These are phyloP conservation scores for Casaregolazyma suthepensis DNA, from an alignment of 1,139 yeast species.

Conservation along the genomic window DNA sequence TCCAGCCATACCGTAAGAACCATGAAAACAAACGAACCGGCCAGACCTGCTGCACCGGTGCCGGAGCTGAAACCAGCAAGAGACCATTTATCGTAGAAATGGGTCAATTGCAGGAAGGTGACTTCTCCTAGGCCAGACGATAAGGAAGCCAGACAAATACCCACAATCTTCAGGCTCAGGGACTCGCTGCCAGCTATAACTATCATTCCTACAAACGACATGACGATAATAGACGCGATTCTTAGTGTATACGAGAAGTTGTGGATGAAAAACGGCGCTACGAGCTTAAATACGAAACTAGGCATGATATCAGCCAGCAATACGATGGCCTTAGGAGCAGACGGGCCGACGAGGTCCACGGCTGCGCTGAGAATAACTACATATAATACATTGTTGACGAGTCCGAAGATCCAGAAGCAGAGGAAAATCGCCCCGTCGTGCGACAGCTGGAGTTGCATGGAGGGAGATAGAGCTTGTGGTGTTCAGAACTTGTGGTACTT, in stretches of 20 bases:
- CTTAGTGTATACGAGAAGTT: conserved; percentile 52
- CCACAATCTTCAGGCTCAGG: conserved; percentile 45
- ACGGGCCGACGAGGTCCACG: conserved; percentile 77
- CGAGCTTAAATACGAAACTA: conserved; percentile 60
- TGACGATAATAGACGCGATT: conserved; percentile 46
- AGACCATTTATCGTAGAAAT: conserved; percentile 46
- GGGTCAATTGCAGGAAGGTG: conserved; percentile 81
- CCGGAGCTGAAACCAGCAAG: conserved; percentile 89
- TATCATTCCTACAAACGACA: conserved; percentile 75
- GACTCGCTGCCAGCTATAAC: conserved; percentile 46
- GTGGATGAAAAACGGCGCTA: conserved; percentile 78
- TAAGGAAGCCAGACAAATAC: conserved; percentile 74
- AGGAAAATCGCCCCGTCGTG: conserved; percentile 14
- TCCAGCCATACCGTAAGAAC: conserved; percentile 50
- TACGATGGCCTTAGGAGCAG: conserved; percentile 80
- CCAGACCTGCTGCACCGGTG: conserved; percentile 90
- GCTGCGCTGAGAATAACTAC: conserved; percentile 92
- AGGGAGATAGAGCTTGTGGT: neutral
- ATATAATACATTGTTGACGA: conserved; percentile 80
- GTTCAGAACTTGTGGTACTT: too few relatives aligned
- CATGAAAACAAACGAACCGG: conserved; percentile 62
- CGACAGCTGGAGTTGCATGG: conserved; percentile 8
- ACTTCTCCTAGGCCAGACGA: conserved; percentile 90
- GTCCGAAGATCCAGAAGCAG: conserved; percentile 73
- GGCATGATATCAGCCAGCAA: conserved; percentile 84